These are phyloP conservation scores for Mucor lusitanicus DNA, from an alignment of 371 early-diverging fungal species.

Conservation along the genomic window DNA sequence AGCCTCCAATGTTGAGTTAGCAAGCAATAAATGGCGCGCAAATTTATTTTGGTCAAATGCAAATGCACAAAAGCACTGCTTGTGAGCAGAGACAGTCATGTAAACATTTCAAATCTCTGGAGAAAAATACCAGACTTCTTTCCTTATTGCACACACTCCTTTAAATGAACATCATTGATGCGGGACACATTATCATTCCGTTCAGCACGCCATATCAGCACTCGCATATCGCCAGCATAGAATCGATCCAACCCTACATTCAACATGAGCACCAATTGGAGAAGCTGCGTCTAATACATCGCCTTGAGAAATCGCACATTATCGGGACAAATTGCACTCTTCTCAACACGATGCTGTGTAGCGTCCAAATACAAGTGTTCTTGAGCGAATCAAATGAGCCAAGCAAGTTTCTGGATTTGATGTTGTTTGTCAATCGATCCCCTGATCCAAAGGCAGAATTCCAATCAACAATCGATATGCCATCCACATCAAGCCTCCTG, in stretches of 20 bases:
- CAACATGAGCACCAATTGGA: background rate
- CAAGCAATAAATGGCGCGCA: background rate
- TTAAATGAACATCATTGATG: slow-evolving; percentile 2
- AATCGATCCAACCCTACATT: background rate
- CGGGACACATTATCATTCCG: background rate
- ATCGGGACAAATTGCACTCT: background rate
- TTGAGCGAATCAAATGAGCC: background rate
- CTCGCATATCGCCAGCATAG: background rate
- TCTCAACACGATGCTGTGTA: background rate
- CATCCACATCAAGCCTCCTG: slow-evolving; percentile 16
- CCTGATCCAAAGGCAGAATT: background rate
- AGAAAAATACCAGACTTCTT: background rate
- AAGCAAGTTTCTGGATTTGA: background rate
- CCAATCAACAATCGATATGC: background rate
- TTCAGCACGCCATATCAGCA: background rate
- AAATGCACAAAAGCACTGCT: background rate
- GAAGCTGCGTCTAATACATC: background rate
- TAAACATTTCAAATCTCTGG: background rate
- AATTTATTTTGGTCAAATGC: background rate
- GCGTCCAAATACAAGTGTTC: background rate
- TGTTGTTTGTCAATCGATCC: background rate
- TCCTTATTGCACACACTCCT: background rate
- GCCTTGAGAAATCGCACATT: background rate
- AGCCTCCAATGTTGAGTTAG: background rate
- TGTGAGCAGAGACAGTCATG: background rate